Evolutionary conservation across 2,329 filamentous ascomycete genomes (phyloP).

Genomic region (Aspergillus sp.): DNA sequence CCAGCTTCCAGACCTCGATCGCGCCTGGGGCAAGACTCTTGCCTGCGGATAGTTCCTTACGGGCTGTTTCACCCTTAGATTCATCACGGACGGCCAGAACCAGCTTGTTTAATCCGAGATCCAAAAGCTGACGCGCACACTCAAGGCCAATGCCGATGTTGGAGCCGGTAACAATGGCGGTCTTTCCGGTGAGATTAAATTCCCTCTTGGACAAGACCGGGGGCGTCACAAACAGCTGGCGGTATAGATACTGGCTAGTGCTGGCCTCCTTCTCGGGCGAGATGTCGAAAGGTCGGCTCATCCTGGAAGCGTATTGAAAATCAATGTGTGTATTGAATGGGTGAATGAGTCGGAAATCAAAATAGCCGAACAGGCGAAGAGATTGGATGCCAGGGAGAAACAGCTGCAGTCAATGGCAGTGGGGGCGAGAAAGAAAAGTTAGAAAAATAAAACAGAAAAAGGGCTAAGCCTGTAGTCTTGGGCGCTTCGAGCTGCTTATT

Average conservation of each 20-base stretch:
- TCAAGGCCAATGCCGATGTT: slow-evolving; percentile 43
- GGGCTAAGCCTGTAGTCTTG: no score
- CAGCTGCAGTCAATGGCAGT: not conserved
- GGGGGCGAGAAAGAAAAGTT: not conserved
- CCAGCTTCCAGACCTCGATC: slow-evolving; percentile 41
- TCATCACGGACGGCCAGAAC: slow-evolving; percentile 40
- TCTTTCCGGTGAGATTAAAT: slow-evolving; percentile 29
- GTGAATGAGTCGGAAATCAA: not conserved
- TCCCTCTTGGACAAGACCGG: slow-evolving; percentile 16
- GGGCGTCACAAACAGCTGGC: slow-evolving; percentile 34
- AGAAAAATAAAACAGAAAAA: not conserved
- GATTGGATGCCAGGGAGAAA: not conserved
- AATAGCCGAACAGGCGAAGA: not conserved
- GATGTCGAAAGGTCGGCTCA: not conserved
- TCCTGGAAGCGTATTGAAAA: not conserved
- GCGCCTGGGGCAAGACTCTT: slow-evolving; percentile 14
- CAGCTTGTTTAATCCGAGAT: slow-evolving; percentile 33
- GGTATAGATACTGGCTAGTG: slow-evolving; percentile 19
- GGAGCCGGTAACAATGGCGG: slow-evolving; percentile 42
- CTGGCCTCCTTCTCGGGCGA: not conserved
- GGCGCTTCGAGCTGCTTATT: no score
- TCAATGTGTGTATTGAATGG: not conserved
- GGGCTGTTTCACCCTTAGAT: slow-evolving; percentile 39
- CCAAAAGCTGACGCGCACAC: slow-evolving; percentile 36
- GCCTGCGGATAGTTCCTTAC: slow-evolving; percentile 30